These are phyloP conservation scores for Ophidiomyces ophidiicola DNA, from an alignment of 2,329 filamentous ascomycete species.

Conservation along the genomic window DNA sequence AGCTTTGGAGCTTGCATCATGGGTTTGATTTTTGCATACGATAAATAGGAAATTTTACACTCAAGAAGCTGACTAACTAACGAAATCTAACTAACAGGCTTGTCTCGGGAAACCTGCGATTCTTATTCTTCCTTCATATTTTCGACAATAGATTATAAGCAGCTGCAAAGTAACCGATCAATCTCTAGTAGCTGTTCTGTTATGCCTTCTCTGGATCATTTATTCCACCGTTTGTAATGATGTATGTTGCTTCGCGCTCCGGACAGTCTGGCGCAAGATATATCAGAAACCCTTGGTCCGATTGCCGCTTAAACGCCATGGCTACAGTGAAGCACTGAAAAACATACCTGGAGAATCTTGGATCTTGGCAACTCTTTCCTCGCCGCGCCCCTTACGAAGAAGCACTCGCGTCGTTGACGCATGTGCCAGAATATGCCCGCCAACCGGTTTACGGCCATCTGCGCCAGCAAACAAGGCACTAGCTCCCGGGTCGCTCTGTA, in stretches of 20 bases:
- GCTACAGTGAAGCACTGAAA: background rate
- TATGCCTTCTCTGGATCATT: conserved; percentile 53
- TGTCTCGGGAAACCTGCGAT: too few relatives aligned
- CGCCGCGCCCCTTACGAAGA: conserved; percentile 55
- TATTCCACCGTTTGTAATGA: conserved; percentile 58
- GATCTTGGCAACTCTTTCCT: conserved; percentile 58
- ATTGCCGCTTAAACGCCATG: background rate
- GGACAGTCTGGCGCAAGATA: conserved; percentile 44
- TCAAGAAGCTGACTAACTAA: too few relatives aligned
- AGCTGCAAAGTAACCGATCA: too few relatives aligned
- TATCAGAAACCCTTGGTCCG: conserved; percentile 13
- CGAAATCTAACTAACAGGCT: too few relatives aligned
- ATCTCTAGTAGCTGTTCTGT: background rate
- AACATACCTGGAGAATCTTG: conserved; percentile 51
- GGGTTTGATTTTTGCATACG: background rate
- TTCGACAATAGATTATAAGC: too few relatives aligned
- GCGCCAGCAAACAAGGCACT: conserved; percentile 55
- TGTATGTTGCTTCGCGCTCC: conserved; percentile 56
- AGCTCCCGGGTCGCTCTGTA: conserved; percentile 58
- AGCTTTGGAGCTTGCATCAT: background rate
- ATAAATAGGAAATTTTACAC: conserved; percentile 6
- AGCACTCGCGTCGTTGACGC: conserved; percentile 55
- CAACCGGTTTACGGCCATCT: conserved; percentile 55
- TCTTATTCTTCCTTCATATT: too few relatives aligned
- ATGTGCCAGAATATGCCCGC: conserved; percentile 57